These are phyloP conservation scores for Colletotrichum musicola DNA, from an alignment of 2,329 filamentous ascomycete species.

Conservation along the genomic window DNA sequence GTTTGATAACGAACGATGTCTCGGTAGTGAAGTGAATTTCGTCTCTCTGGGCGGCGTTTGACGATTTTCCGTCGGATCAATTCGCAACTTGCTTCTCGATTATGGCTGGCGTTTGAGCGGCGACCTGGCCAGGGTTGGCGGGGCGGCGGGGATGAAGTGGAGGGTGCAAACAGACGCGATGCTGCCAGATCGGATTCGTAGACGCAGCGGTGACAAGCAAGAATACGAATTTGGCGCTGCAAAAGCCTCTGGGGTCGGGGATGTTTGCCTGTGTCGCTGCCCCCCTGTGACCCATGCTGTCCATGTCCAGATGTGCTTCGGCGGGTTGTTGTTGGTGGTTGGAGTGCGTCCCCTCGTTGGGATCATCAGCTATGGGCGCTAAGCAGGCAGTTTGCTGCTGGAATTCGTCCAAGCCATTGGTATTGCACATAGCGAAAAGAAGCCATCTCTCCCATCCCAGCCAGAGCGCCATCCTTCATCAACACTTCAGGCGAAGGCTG, in stretches of 20 bases:
- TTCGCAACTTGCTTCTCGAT: neutral
- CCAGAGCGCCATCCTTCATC: constrained; percentile 6
- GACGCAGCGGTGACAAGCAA: constrained; percentile 7
- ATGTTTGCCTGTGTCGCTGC: constrained; percentile 14
- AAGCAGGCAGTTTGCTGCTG: neutral
- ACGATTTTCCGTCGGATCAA: neutral
- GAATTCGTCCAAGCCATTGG: neutral
- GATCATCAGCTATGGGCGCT: neutral
- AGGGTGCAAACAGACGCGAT: constrained; percentile 9
- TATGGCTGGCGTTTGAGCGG: constrained; percentile 4
- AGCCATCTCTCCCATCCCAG: neutral
- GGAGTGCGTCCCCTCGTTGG: neutral
- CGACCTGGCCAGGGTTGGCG: neutral
- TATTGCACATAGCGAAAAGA: neutral
- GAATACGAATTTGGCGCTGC: neutral
- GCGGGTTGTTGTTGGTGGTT: neutral
- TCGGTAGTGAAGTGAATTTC: neutral
- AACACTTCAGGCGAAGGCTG: neutral
- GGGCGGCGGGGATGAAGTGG: neutral
- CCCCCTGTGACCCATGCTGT: neutral
- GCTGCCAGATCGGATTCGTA: neutral
- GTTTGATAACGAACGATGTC: neutral
- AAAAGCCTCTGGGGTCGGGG: neutral
- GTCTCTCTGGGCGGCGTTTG: constrained; percentile 2
- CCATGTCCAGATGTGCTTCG: constrained; percentile 4